Conservation (phyloP, 768 basidiomycete species). For the Hemileccinum rubropunctum region DNA sequence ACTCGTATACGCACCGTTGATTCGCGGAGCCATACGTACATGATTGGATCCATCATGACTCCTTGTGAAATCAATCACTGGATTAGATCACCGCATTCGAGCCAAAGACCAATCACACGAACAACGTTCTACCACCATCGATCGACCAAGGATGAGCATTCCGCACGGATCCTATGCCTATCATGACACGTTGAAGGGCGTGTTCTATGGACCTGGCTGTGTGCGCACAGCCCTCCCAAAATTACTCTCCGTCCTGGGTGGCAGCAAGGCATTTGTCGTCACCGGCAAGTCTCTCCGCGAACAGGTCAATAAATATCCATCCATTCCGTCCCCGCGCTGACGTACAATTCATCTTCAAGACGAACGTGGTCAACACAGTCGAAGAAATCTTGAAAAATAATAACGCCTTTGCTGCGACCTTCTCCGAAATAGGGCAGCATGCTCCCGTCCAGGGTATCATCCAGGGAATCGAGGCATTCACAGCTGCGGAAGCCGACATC, state of each 20-base stretch:
- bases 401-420: slow-evolving; percentile 63
- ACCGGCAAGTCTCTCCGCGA: slow-evolving; percentile 67
- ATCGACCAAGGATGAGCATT: slow-evolving; percentile 7
- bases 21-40: slow-evolving; percentile 6
- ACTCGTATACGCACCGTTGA: slow-evolving; percentile 1
- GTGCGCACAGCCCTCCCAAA: slow-evolving; percentile 60
- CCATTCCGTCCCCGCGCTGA: slow-evolving; percentile 4
- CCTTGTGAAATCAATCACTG: not conserved
- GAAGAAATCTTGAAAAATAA: slow-evolving; percentile 50
- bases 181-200: slow-evolving; percentile 62
- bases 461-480: slow-evolving; percentile 53
- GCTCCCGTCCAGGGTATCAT: slow-evolving; percentile 65
- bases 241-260: slow-evolving; percentile 51
- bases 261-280: slow-evolving; percentile 64
- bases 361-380: slow-evolving; percentile 21
- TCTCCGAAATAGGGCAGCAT: slow-evolving; percentile 72
- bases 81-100: no score
- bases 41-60: no score
- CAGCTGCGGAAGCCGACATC: slow-evolving; percentile 56
- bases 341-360: slow-evolving; percentile 17
- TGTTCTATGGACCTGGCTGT: slow-evolving; percentile 74
- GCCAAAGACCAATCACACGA: no score
- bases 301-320: slow-evolving; percentile 41
- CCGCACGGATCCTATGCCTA: slow-evolving; percentile 57
- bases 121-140: not conserved